A percentile compares a stretch with the other conserved stretches of the same genome.
These are phyloP conservation scores for Kluyveromyces marxianus DNA, from an alignment of 1,139 yeast genomes.

Conservation along the genomic window DNA sequence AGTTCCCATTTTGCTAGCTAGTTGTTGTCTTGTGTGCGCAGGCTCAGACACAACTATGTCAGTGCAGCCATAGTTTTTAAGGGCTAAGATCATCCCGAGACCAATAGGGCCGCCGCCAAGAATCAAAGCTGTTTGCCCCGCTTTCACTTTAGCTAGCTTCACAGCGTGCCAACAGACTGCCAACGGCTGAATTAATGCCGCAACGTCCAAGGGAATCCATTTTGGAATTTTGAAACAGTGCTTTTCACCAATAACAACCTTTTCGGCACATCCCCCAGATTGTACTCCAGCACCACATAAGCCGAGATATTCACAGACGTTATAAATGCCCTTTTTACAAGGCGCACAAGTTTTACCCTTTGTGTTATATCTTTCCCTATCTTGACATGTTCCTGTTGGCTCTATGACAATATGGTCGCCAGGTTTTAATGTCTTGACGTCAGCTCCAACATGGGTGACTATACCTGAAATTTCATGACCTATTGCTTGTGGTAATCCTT, in stretches of 20 bases:
- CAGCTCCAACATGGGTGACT: constrained; percentile 32
- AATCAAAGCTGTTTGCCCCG: constrained; percentile 37
- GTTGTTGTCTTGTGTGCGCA: constrained; percentile 36
- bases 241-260: constrained; percentile 33
- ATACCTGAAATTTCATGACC: constrained; percentile 53
- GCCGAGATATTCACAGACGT: constrained; percentile 41
- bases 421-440: constrained; percentile 30
- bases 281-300: constrained; percentile 35
- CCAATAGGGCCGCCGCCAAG: constrained; percentile 49
- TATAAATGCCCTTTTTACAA: constrained; percentile 39
- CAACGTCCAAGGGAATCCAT: constrained; percentile 33
- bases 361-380: constrained; percentile 10
- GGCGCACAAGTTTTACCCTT: constrained; percentile 32
- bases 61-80: constrained; percentile 38
- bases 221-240: constrained; percentile 33
- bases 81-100: constrained; percentile 40
- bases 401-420: constrained; percentile 44
- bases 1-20: constrained; percentile 38
- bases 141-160: constrained; percentile 32
- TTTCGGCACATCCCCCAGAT: constrained; percentile 42
- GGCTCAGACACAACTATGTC: constrained; percentile 37
- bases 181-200: constrained; percentile 36
- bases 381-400: constrained; percentile 36
- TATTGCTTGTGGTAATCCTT: constrained; percentile 34
- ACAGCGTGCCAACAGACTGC: constrained; percentile 34